phyloP scores from a whole-genome alignment of 805 yeast species.

The Millerago galiae region DNA sequence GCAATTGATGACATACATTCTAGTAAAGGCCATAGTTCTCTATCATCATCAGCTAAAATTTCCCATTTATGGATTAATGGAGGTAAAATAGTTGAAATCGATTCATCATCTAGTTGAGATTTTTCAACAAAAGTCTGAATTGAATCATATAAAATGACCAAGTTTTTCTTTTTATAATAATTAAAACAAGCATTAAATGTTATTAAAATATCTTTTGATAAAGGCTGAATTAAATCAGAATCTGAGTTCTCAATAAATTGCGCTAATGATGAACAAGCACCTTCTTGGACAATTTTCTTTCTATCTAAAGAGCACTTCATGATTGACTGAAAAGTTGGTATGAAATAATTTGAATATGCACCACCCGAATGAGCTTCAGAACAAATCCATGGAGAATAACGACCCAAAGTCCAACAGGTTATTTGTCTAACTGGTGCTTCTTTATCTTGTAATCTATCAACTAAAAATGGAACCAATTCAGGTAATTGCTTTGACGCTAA shows the following conservation, averaged over 20 bases:
- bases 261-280: conserved; percentile 85
- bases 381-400: conserved; percentile 80
- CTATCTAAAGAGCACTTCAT: conserved; percentile 70
- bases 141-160: conserved; percentile 81
- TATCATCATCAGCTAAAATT: conserved; percentile 64
- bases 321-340: conserved; percentile 73
- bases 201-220: conserved; percentile 53
- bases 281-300: conserved; percentile 91
- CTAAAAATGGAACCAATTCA: conserved; percentile 74
- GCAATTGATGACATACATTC: conserved; percentile 93
- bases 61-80: conserved; percentile 84
- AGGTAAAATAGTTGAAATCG: conserved; percentile 62
- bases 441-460: conserved; percentile 65
- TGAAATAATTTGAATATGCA: conserved; percentile 57
- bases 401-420: conserved; percentile 90
- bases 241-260: conserved; percentile 77
- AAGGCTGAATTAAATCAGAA: conserved; percentile 50
- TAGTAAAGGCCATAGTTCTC: conserved; percentile 82
- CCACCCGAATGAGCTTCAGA: conserved; percentile 59
- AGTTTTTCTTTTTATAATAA: conserved; percentile 74
- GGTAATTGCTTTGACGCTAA: conserved; percentile 69
- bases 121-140: conserved; percentile 84
- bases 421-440: conserved; percentile 89
- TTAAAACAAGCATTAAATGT: conserved; percentile 71
- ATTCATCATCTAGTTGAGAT: conserved; percentile 49